These are phyloP conservation scores for Puccinia coronata DNA, from an alignment of 1,284 basidiomycete genomes.

Conservation along the genomic window DNA sequence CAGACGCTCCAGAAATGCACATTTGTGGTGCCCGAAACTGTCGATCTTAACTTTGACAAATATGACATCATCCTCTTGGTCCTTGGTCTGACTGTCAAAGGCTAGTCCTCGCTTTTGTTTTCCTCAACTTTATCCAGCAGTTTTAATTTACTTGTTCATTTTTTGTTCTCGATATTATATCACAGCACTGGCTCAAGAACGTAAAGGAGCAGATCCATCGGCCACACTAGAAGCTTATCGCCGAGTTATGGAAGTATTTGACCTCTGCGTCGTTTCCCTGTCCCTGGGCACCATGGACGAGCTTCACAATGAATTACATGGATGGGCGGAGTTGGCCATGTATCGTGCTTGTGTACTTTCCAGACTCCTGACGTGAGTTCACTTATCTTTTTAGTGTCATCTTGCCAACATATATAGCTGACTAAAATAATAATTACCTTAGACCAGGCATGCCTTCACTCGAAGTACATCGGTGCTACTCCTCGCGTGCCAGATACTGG, in stretches of 20 bases:
- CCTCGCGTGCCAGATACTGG: constrained; percentile 31
- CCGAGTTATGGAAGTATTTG: constrained; percentile 27
- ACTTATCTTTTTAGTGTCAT: neutral
- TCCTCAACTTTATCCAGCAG: neutral
- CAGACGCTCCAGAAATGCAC: constrained; percentile 15
- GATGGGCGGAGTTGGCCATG: constrained; percentile 41
- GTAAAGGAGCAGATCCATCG: neutral
- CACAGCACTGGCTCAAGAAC: constrained; percentile 27
- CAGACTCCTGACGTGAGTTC: neutral
- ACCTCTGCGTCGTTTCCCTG: constrained; percentile 14
- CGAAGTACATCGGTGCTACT: constrained; percentile 35
- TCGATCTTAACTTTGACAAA: constrained; percentile 24
- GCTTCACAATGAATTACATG: constrained; percentile 32
- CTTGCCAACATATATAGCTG: neutral
- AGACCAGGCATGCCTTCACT: constrained; percentile 26
- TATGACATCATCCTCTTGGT: constrained; percentile 34
- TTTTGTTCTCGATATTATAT: neutral
- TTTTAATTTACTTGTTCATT: neutral
- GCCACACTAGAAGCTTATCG: constrained; percentile 21
- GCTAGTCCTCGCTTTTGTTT: neutral
- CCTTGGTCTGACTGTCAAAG: constrained; percentile 24
- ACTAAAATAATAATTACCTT: constrained; percentile 4
- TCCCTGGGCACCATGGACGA: constrained; percentile 5
- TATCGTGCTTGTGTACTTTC: constrained; percentile 31
- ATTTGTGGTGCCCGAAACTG: constrained; percentile 21